phyloP scores from a whole-genome alignment of 1,139 yeast species.

The Scheffersomyces illinoinensis region DNA sequence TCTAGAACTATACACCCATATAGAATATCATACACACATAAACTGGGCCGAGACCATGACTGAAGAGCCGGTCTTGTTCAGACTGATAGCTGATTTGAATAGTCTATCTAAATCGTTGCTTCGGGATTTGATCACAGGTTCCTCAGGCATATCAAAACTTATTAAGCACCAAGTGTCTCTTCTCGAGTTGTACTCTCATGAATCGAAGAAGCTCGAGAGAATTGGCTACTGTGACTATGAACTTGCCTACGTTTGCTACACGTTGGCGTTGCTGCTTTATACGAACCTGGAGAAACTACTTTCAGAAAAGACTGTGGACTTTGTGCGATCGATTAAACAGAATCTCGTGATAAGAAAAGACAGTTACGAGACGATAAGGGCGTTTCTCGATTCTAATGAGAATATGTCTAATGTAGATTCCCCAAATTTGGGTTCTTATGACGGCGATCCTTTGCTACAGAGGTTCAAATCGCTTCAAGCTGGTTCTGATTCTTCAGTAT shows the following conservation, averaged over 20 bases:
- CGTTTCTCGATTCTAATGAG: conserved; percentile 2
- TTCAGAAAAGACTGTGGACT: conserved; percentile 17
- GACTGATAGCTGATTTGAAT: conserved; percentile 6
- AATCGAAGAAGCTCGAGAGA: conserved; percentile 24
- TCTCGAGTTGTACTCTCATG: conserved; percentile 37
- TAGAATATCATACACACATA: not conserved
- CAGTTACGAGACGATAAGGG: conserved; percentile 9
- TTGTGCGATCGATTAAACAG: conserved; percentile 19
- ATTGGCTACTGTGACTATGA: conserved; percentile 43
- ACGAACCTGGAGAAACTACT: conserved; percentile 13
- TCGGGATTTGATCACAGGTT: not conserved
- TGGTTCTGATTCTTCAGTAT: not conserved
- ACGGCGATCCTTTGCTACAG: conserved; percentile 14
- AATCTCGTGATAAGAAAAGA: conserved; percentile 22
- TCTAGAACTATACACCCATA: not conserved
- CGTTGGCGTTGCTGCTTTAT: conserved; percentile 15
- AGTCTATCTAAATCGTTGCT: conserved; percentile 3
- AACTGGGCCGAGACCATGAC: not conserved
- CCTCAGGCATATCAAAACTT: conserved; percentile 13
- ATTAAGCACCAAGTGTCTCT: conserved; percentile 31
- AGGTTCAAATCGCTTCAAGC: conserved; percentile 12
- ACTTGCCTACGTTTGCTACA: conserved; percentile 32
- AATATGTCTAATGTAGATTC: not conserved
- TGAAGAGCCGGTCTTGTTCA: conserved; percentile 3
- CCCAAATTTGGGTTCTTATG: not conserved